phyloP scores from a whole-genome alignment of 768 basidiomycete genomes.

The Porphyrellus cyaneotinctus region DNA sequence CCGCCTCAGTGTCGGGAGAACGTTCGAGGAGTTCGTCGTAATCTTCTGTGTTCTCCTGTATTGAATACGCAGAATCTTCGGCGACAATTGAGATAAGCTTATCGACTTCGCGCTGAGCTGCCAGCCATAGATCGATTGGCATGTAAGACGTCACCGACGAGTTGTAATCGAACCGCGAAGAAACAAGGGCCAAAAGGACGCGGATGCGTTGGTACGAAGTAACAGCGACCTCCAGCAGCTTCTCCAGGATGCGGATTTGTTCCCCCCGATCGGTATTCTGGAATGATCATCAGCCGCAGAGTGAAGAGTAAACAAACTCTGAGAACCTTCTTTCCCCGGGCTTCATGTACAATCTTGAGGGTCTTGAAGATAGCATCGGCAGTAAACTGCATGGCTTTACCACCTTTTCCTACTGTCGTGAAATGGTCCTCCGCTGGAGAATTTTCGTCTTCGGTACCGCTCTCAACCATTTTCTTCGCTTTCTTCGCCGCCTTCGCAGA shows the following conservation, averaged over 20 bases:
- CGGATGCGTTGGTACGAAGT: constrained; percentile 93
- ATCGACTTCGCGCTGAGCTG: constrained; percentile 85
- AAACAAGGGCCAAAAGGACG: constrained; percentile 88
- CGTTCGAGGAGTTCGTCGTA: constrained; percentile 91
- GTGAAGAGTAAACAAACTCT: not conserved
- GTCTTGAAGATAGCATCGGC: constrained; percentile 89
- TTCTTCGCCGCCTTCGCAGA: constrained; percentile 35
- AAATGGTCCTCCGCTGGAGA: constrained; percentile 58
- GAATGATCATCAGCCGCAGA: constrained; percentile 11
- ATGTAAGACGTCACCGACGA: constrained; percentile 81
- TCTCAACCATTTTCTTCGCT: constrained; percentile 33
- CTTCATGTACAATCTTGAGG: constrained; percentile 86
- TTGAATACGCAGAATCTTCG: constrained; percentile 66
- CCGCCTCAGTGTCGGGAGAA: constrained; percentile 63
- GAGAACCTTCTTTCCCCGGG: constrained; percentile 90
- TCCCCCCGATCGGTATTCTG: constrained; percentile 96
- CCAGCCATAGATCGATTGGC: constrained; percentile 88
- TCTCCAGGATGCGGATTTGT: constrained; percentile 88
- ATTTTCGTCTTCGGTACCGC: constrained; percentile 42
- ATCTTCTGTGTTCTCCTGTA: constrained; percentile 84
- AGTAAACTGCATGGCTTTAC: constrained; percentile 77
- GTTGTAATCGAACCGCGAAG: constrained; percentile 96
- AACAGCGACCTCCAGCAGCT: constrained; percentile 76
- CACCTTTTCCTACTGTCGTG: constrained; percentile 88
- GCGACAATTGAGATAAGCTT: constrained; percentile 79